Base-by-base conservation (phyloP, 768 basidiomycete species). In the Hypholoma fasciculare region DNA sequence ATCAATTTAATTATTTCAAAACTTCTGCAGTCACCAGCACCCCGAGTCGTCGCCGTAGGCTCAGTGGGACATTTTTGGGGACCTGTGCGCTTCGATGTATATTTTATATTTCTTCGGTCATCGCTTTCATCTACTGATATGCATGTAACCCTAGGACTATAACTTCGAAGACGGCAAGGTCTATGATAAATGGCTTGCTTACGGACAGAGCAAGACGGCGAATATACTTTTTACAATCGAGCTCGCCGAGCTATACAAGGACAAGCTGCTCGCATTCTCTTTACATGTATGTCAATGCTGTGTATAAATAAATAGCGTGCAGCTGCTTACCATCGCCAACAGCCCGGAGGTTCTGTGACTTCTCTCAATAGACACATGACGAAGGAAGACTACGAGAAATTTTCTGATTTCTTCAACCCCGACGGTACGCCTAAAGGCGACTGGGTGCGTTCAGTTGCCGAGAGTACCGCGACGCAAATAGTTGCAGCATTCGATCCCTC, bases 171-270 rank as follows among this genome's bases (percentile, higher is more conserved):
- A 51, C 19, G 49, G 49, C 20, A 51, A 51, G 30, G 49, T 34
- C 4, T 51, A 51, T n/a, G 49, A 51, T 37, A 51, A 51, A 51
- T 51, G 49, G 49, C 7, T 12, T 1, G 49, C 49, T 19, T 51
- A 51, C 16, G 49, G 49, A 20, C 49, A 51, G 36, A 51, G 49
- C 19, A 51, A 51, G 30, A 51, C 49, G 16, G 49, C 49, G 4
- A 51, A 51, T 38, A 37, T 50, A 8, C 34, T 37, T 20, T 51
- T 51, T 20, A 16, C 49, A n/a, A 17, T 36, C 11, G 49, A 51
- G 37, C 49, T 51, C 49, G 49, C 49, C 17, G 49, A 51, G 49
- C 49, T 34, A 13, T 51, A 51, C 49, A 51, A 51, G 20, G 49
- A 38, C 30, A 51, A 14, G 49, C 34, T 51, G 12, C 9, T 51